Percentiles rank a stretch among this genome's conserved stretches.
These are phyloP conservation scores for Clonostachys solani DNA, from an alignment of 2,329 filamentous ascomycete genomes.

Conservation along the genomic window DNA sequence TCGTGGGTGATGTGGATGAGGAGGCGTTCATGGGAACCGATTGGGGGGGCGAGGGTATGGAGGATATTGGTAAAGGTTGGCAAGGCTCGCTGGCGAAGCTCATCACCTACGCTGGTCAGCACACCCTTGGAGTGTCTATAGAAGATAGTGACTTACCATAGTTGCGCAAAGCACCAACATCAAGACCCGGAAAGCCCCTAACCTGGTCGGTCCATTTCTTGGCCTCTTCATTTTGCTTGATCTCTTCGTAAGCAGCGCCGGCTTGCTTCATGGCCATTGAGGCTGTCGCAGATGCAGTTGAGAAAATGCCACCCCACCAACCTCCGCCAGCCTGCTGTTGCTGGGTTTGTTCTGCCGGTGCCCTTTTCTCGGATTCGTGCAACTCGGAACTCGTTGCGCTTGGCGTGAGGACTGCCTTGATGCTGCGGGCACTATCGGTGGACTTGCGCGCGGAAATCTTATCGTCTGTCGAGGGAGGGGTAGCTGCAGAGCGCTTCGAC, in stretches of 20 bases:
- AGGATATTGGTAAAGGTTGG: slow-evolving; percentile 94
- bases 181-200: slow-evolving; percentile 55
- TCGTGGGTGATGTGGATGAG: slow-evolving; percentile 98
- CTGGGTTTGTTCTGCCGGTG: slow-evolving; percentile 36
- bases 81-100: slow-evolving; percentile 79
- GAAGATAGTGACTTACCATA: slow-evolving; percentile 21
- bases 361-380: slow-evolving; percentile 52
- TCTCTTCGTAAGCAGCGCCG: slow-evolving; percentile 88
- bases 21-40: slow-evolving; percentile 93
- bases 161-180: slow-evolving; percentile 68
- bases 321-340: slow-evolving; percentile 53
- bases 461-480: slow-evolving; percentile 60
- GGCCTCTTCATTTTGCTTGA: slow-evolving; percentile 94
- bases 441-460: slow-evolving; percentile 62
- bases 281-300: slow-evolving; percentile 77
- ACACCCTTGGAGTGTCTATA: neutral
- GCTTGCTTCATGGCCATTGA: slow-evolving; percentile 87
- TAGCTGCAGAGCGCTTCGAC: slow-evolving; percentile 38
- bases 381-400: slow-evolving; percentile 60
- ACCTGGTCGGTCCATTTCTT: slow-evolving; percentile 96
- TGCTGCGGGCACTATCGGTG: slow-evolving; percentile 68
- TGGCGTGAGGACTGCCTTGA: slow-evolving; percentile 68
- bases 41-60: slow-evolving; percentile 91
- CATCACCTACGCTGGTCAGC: slow-evolving; percentile 62
- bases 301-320: slow-evolving; percentile 86